phyloP scores from a whole-genome alignment of 305 asterid genomes.

The Caryopteris hybrid region DNA sequence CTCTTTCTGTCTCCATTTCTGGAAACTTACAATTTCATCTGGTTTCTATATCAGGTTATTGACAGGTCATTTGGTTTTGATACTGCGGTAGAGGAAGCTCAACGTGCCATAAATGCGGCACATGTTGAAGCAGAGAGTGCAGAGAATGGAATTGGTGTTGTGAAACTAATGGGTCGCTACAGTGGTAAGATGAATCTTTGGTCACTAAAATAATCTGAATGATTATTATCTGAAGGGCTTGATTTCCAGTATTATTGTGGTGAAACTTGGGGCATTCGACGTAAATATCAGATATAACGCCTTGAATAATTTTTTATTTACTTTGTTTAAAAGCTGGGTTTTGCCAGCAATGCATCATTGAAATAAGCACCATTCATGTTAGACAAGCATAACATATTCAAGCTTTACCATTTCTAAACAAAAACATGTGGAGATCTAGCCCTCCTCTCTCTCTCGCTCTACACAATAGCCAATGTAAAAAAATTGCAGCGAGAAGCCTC shows the following conservation, averaged over 20 bases:
- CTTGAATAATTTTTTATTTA: background rate
- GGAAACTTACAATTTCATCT: constrained; percentile 11
- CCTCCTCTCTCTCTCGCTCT: no score
- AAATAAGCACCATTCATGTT: background rate
- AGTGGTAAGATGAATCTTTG: constrained; percentile 44
- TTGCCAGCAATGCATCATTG: background rate
- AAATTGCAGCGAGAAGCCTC: background rate
- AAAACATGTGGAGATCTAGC: background rate
- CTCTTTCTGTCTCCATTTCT: background rate
- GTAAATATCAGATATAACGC: background rate
- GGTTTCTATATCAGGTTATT: constrained; percentile 48
- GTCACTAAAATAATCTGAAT: background rate
- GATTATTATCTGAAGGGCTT: background rate
- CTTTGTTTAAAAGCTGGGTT: no score
- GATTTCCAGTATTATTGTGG: background rate
- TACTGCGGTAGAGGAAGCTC: constrained; percentile 79
- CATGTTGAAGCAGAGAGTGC: constrained; percentile 68
- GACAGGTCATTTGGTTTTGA: constrained; percentile 79
- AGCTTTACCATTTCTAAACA: background rate
- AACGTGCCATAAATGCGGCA: constrained; percentile 74
- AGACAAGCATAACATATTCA: background rate
- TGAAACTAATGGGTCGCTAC: constrained; percentile 70
- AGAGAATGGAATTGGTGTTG: constrained; percentile 68
- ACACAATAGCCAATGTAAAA: background rate
- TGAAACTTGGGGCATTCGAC: background rate